Base-by-base conservation (phyloP, 257 asterid genomes). In the Mentha longifolia region DNA sequence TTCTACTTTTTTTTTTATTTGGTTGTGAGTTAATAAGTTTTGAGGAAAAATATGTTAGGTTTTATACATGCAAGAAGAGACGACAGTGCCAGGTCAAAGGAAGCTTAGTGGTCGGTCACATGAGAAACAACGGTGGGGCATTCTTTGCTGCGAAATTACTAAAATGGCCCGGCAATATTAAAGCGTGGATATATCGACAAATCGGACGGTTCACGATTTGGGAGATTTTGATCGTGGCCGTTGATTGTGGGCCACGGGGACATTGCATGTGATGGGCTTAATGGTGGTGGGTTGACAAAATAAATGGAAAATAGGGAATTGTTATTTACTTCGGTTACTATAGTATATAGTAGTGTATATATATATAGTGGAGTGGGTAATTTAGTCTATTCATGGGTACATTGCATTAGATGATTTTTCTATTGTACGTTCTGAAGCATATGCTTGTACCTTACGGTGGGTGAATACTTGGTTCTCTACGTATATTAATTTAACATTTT, bases 101-200 rank as follows among this genome's bases (percentile, higher is more conserved):
- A 54, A 83, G 77, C 22, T 76, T 58, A 76, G 72, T 78, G 93
- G 94, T 84, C 84, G 87, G 90, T 77, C 84, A 85, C 83, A 80
- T 80, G 85, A 85, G 88, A 77, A 69, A 85, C 89, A 84, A 79
- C 41, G 76, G 90, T 84, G 76, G 95, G 96, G 91, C 81, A 79
- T 22, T 67, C 64, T 68, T 61, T 87, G 86, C 73, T 75, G 65
- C 75, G 67, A 63, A 79, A 59, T 62, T 80, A 77, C 74, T 31
- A 72, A 65, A 77, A 74, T 67, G 81, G 55, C 52, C 84, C 78
- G 81, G 81, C 90, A 84, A 64, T 37, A 59, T 61, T 74, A 72
- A 76, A 75, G 65, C 61, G 58, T 45, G 33, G 76, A 55, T 50
- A 55, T 45, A 66, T 72, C 78, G 81, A 73, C 80, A 75, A 30